Percentiles rank a stretch among this genome's conserved stretches.
Conservation (phyloP, 257 asterid genomes). For the Solanum etuberosum region DNA sequence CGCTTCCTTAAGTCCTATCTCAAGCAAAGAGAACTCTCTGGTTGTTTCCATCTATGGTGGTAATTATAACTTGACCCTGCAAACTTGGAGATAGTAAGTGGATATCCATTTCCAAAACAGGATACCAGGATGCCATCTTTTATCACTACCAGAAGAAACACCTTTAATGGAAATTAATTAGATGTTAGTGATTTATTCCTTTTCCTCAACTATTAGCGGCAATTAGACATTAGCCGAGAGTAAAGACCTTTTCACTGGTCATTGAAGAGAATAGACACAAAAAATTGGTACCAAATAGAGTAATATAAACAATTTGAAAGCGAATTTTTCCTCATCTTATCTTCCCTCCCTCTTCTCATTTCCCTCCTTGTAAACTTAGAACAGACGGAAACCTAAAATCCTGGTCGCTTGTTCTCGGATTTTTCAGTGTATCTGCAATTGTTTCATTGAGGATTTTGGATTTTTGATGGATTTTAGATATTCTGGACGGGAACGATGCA, state of each 20-base stretch:
- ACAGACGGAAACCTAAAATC: not conserved
- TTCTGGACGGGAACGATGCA: constrained; percentile 68
- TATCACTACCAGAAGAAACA: not conserved
- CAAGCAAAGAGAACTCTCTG: not conserved
- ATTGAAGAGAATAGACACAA: not conserved
- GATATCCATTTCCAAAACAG: not conserved
- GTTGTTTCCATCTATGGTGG: not conserved
- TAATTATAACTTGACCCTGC: not conserved
- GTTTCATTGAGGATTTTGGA: not conserved
- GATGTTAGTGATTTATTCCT: not conserved
- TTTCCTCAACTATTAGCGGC: not conserved
- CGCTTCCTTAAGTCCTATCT: no score
- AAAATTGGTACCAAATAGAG: not conserved
- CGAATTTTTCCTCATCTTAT: not conserved
- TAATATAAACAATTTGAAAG: not conserved
- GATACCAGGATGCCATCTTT: not conserved
- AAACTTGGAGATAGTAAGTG: not conserved
- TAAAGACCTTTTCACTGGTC: not conserved
- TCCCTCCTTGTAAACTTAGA: not conserved
- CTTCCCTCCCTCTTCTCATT: not conserved
- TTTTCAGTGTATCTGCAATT: not conserved
- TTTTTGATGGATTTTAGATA: not conserved
- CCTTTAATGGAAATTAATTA: not conserved
- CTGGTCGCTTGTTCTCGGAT: not conserved
- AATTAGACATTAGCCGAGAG: not conserved